phyloP scores from a whole-genome alignment of 2,329 filamentous ascomycete genomes.

The Aspergillus sp. region DNA sequence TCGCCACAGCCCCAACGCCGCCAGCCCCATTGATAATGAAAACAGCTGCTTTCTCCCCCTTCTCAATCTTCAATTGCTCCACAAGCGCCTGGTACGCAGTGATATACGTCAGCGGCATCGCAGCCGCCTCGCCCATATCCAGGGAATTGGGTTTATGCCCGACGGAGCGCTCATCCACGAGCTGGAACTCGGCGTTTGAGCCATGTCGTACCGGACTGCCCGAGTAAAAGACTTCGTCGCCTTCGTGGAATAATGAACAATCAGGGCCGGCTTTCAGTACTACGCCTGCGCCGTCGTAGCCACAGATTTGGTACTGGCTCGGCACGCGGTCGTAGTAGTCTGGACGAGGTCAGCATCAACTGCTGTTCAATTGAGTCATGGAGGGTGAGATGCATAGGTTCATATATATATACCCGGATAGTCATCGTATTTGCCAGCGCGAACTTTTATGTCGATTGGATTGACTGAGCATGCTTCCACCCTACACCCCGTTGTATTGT shows the following conservation, averaged over 20 bases:
- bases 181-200: conserved; percentile 43
- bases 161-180: conserved; percentile 43
- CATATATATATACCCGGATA: conserved; percentile 23
- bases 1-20: conserved; percentile 46
- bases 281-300: conserved; percentile 45
- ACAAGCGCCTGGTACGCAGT: conserved; percentile 48
- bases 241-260: conserved; percentile 37
- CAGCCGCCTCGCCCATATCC: conserved; percentile 42
- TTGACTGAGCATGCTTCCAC: conserved; percentile 41
- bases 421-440: conserved; percentile 37
- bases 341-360: not conserved
- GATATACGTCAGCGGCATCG: conserved; percentile 46
- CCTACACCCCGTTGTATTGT: conserved; percentile 4
- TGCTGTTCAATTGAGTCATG: no score
- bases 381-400: not conserved
- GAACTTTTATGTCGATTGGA: conserved; percentile 41
- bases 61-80: conserved; percentile 42
- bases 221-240: conserved; percentile 48
- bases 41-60: conserved; percentile 37
- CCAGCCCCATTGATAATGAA: conserved; percentile 50
- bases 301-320: conserved; percentile 39
- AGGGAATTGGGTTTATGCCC: conserved; percentile 42
- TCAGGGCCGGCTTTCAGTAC: conserved; percentile 36
- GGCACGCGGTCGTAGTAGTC: conserved; percentile 36
- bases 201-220: conserved; percentile 42